These are phyloP conservation scores for Coniosporium apollinis DNA, from an alignment of 495 filamentous ascomycete species.

Conservation along the genomic window DNA sequence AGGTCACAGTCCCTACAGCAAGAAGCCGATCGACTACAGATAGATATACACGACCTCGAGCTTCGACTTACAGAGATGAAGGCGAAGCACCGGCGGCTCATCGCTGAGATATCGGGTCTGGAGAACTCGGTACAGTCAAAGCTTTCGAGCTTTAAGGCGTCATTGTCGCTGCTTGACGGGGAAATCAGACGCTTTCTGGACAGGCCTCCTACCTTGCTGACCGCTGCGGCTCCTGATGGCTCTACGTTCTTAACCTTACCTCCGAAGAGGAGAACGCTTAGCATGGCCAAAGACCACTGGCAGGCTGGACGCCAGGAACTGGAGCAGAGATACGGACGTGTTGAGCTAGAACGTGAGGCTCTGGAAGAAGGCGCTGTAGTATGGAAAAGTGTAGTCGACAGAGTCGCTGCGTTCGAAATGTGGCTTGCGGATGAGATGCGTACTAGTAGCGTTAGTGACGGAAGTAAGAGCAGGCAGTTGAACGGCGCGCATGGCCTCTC, in stretches of 20 bases:
- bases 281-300: conserved; percentile 68
- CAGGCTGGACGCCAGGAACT: conserved; percentile 42
- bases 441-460: conserved; percentile 4
- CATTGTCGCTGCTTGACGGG: conserved; percentile 36
- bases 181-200: conserved; percentile 33
- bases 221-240: conserved; percentile 3
- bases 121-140: conserved; percentile 46
- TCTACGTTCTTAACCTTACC: conserved; percentile 33
- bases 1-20: conserved; percentile 17
- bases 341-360: conserved; percentile 53
- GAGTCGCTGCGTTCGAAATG: conserved; percentile 54
- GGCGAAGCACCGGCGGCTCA: conserved; percentile 41
- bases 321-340: conserved; percentile 37
- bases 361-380: conserved; percentile 68
- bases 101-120: conserved; percentile 41
- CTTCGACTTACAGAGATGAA: conserved; percentile 50
- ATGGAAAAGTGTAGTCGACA: conserved; percentile 54
- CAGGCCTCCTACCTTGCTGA: conserved; percentile 25
- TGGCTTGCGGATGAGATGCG: conserved; percentile 40
- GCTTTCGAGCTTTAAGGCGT: conserved; percentile 41
- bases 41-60: conserved; percentile 37
- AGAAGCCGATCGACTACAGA: conserved; percentile 22
- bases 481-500: conserved; percentile 10
- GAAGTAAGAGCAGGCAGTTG: no score
- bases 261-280: conserved; percentile 51